Evolutionary conservation across 441 rosid species (phyloP).

Genomic region (Mallotus japonicus): DNA sequence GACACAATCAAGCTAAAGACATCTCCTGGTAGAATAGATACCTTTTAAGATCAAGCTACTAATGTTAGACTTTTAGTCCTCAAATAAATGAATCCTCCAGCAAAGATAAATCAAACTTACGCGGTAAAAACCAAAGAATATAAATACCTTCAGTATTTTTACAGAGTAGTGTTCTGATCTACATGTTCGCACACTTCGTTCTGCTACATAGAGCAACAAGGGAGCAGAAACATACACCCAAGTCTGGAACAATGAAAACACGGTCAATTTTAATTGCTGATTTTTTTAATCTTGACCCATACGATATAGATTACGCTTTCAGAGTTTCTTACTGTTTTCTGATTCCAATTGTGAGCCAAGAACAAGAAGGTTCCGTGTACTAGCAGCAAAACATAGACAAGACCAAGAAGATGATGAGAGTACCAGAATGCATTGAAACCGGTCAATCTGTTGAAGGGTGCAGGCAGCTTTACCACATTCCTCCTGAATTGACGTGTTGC

Average conservation of each 20-base stretch:
- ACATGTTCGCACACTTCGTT: constrained; percentile 67
- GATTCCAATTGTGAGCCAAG: constrained; percentile 64
- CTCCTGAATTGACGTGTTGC: constrained; percentile 69
- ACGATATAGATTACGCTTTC: neutral
- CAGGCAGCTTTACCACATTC: constrained; percentile 64
- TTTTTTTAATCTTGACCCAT: neutral
- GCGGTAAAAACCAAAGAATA: neutral
- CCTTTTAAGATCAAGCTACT: constrained; percentile 43
- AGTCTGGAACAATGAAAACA: constrained; percentile 52
- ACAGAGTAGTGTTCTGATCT: constrained; percentile 79
- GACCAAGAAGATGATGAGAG: constrained; percentile 76
- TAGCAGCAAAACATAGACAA: constrained; percentile 76
- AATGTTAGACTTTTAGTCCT: constrained; percentile 14
- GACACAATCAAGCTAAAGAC: constrained; percentile 80
- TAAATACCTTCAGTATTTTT: constrained; percentile 61
- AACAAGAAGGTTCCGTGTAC: constrained; percentile 76
- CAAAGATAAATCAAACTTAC: neutral
- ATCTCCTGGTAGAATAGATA: constrained; percentile 83
- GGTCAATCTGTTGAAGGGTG: constrained; percentile 74
- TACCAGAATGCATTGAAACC: constrained; percentile 99
- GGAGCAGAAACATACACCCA: constrained; percentile 92
- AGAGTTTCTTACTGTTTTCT: constrained; percentile 64
- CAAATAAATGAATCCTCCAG: neutral
- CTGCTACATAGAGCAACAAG: constrained; percentile 69
- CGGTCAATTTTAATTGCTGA: constrained; percentile 3